Base-by-base conservation (phyloP, 169 alveolate genomes). In the Plasmodium billcollinsi region DNA sequence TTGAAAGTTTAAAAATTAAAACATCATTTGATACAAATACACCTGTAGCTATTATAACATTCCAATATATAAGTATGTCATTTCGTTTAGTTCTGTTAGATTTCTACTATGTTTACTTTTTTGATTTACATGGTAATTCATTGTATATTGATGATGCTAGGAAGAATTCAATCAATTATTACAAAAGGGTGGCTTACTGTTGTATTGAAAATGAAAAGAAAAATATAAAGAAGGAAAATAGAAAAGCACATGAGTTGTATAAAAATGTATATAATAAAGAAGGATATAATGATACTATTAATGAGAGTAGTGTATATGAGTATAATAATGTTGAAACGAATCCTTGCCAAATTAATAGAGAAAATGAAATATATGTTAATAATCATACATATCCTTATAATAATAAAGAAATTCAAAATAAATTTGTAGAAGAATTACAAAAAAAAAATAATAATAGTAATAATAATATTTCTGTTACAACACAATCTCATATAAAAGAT, bases 141-240 rank as follows among this genome's bases (percentile, higher is more conserved):
- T 58, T 86, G 24, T 86, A 86, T 54, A 86, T 86, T 49, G 92
- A 86, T 61, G 92, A 86, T 62, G 74, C 73, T 20, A 86, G 92
- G 39, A 72, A 70, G 18, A 52, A 73, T 50, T 86, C 92, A 3
- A 54, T 86, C 1, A 86, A 86, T 33, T 86, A 86, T 39, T 86
- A 86, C 73, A 86, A 86, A 56, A 21, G 92, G 11, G 92, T 86
- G n/a, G 92, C 92, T 3, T 86, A 86, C 24, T 86, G 92, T 54
- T 86, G 92, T 52, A 86, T 86, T 24, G 85, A 86, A 66, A 72
- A 86, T 45, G 88, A 70, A 52, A 52, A 24, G n/a, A 39, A 39
- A 12, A 86, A 74, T 24, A 6, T 15, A 5, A 56, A 61, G 6
- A 52, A 50, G 47, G 45, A 45, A 61, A 43, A n/a, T 12, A 29